Evolutionary conservation across 306 rosid species (phyloP), one percentile per base, ranked within the genome.

Genomic region (Casuarina glauca): DNA sequence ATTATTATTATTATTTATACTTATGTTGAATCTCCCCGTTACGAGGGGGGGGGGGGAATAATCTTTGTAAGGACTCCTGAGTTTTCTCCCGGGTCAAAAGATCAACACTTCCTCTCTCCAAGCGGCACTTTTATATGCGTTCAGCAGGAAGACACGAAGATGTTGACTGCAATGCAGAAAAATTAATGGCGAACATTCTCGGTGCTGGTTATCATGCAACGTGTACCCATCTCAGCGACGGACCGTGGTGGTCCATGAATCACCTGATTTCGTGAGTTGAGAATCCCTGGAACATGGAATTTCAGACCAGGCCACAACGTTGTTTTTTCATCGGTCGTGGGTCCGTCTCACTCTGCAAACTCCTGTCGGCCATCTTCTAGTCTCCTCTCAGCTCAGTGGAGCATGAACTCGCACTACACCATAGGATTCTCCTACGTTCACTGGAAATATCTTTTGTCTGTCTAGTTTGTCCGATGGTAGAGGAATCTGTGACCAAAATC

Each of bases 351-450:
- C 38, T 74, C 74, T 72, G 76, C 79, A 43, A 66, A 62, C 60
- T 79, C 32, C 12, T 84, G 89, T 90, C 91, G 86, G 91, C 88
- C 90, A 86, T 82, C 74, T 75, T 73, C 81, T 50, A 26, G 77
- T 78, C 70, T 75, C 68, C 42, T 38, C 51, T 70, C 64, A 46
- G 6, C 39, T 12, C 70, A 17, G 32, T 26, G 32, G 32, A 26
- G 32, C 69, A 49, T 54, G 5, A 75, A 9, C 51, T 9, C 32
- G 32, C 32, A 26, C 32, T 26, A 26, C 32, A 26, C 32, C 32
- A 26, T 26, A 26, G 32, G 32, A 26, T 26, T 26, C 32, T 26
- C 32, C 32, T 26, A 26, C 32, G 32, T 26, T 26, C 32, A 26
- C 32, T 26, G 32, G 32, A 26, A 26, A 26, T 26, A 26, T 0